These are phyloP conservation scores for Metschnikowia gelsemii DNA, from an alignment of 805 yeast genomes.

Conservation along the genomic window DNA sequence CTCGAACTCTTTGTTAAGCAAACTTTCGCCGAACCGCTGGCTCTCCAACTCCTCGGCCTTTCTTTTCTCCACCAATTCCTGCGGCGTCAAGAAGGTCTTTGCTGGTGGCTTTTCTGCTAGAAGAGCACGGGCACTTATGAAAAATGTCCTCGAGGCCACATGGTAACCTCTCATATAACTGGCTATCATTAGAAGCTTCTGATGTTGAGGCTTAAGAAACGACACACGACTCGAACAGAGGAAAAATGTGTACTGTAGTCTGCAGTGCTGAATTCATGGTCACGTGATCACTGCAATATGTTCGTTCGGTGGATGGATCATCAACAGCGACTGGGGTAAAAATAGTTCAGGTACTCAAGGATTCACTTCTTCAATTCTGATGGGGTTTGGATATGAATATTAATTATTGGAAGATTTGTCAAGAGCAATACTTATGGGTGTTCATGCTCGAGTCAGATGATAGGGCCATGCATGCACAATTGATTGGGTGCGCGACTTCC, in stretches of 20 bases:
- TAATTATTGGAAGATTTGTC: too few relatives aligned
- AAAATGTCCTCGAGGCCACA: slow-evolving; percentile 10
- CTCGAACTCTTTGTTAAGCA: slow-evolving; percentile 27
- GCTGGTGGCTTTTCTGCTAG: neutral
- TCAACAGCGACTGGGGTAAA: too few relatives aligned
- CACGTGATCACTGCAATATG: too few relatives aligned
- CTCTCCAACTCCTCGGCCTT: slow-evolving; percentile 27
- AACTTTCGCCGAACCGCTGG: slow-evolving; percentile 26
- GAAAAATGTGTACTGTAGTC: slow-evolving; percentile 6
- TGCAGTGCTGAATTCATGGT: slow-evolving; percentile 7
- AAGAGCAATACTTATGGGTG: too few relatives aligned
- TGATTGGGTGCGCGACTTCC: slow-evolving; percentile 5
- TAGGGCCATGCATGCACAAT: too few relatives aligned
- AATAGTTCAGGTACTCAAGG: too few relatives aligned
- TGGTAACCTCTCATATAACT: slow-evolving; percentile 8
- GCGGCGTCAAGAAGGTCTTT: slow-evolving; percentile 29
- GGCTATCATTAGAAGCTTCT: slow-evolving; percentile 10
- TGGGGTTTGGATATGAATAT: too few relatives aligned
- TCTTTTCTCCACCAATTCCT: slow-evolving; percentile 31
- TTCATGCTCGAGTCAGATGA: too few relatives aligned
- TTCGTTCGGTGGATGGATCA: too few relatives aligned
- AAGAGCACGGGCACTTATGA: slow-evolving; percentile 5
- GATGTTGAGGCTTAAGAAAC: too few relatives aligned
- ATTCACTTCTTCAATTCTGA: too few relatives aligned
- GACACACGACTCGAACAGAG: too few relatives aligned